Percentiles rank a stretch among this genome's conserved stretches.
Evolutionary conservation across 352 stramenopile genomes (phyloP).

Genomic region (Pythium folliculosum): DNA sequence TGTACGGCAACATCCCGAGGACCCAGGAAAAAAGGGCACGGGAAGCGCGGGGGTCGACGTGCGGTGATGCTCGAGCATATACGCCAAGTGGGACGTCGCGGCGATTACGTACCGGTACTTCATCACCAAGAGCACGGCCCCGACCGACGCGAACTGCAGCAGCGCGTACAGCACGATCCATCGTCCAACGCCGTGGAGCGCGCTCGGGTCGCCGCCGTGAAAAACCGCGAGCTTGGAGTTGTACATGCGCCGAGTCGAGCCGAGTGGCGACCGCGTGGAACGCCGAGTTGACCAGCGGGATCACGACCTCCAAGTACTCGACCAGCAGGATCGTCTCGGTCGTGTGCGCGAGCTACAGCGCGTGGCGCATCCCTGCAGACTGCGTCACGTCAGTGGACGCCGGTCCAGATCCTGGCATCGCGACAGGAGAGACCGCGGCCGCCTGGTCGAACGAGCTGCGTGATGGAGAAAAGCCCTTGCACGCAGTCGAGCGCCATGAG

Average conservation of each 20-base stretch:
- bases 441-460: neutral
- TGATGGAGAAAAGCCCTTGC: slow-evolving; percentile 9
- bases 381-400: neutral
- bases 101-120: slow-evolving; percentile 23
- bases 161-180: slow-evolving; percentile 23
- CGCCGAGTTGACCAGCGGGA: slow-evolving; percentile 23
- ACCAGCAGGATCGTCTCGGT: slow-evolving; percentile 28
- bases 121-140: slow-evolving; percentile 23
- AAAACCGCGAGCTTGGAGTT: slow-evolving; percentile 17
- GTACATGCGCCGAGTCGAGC: slow-evolving; percentile 11
- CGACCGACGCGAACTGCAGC: slow-evolving; percentile 14
- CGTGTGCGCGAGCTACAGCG: slow-evolving; percentile 13
- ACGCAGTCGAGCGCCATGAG: slow-evolving; percentile 7
- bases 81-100: slow-evolving; percentile 23
- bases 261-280: slow-evolving; percentile 17
- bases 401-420: neutral
- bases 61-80: slow-evolving; percentile 24
- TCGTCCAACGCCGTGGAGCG: neutral
- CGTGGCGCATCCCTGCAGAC: neutral
- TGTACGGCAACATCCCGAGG: neutral
- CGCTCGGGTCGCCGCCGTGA: neutral
- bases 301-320: slow-evolving; percentile 28
- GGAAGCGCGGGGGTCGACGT: slow-evolving; percentile 16
- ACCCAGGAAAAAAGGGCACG: neutral
- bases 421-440: neutral